A percentile compares a stretch with the other conserved stretches of the same genome.
Evolutionary conservation across 331 rosid species (phyloP).

Genomic region (Spiraea crenata): DNA sequence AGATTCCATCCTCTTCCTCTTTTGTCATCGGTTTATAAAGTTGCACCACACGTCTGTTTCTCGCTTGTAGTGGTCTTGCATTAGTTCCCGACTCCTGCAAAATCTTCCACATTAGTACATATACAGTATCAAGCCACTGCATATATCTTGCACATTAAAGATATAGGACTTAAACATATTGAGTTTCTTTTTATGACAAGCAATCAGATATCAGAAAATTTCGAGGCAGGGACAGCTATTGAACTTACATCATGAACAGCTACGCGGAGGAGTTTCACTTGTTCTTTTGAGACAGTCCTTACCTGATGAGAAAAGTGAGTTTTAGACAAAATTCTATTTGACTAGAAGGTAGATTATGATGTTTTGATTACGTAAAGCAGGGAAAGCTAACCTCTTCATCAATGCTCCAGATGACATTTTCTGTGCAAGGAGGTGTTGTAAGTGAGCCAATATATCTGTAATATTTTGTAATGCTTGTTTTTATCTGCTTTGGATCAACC

Average conservation of each 20-base stretch:
- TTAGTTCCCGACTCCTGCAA: conserved; percentile 49
- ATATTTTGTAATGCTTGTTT: neutral
- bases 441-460: neutral
- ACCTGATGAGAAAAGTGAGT: conserved; percentile 37
- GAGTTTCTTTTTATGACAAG: too few relatives aligned
- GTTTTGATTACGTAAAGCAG: neutral
- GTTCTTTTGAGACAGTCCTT: conserved; percentile 45
- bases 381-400: conserved; percentile 33
- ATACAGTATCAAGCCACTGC: neutral
- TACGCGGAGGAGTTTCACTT: conserved; percentile 45
- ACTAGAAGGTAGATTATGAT: neutral
- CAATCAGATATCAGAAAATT: too few relatives aligned
- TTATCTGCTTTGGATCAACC: neutral
- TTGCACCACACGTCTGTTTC: conserved; percentile 41
- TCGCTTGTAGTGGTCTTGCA: conserved; percentile 60
- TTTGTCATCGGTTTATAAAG: conserved; percentile 20
- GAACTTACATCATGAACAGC: conserved; percentile 79
- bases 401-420: neutral
- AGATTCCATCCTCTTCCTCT: neutral
- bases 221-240: neutral
- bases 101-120: neutral
- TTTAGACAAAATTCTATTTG: neutral
- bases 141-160: neutral
- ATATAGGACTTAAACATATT: too few relatives aligned
- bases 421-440: neutral